These are phyloP conservation scores for Suhomyces bokatorum DNA, from an alignment of 1,139 yeast species.

Conservation along the genomic window DNA sequence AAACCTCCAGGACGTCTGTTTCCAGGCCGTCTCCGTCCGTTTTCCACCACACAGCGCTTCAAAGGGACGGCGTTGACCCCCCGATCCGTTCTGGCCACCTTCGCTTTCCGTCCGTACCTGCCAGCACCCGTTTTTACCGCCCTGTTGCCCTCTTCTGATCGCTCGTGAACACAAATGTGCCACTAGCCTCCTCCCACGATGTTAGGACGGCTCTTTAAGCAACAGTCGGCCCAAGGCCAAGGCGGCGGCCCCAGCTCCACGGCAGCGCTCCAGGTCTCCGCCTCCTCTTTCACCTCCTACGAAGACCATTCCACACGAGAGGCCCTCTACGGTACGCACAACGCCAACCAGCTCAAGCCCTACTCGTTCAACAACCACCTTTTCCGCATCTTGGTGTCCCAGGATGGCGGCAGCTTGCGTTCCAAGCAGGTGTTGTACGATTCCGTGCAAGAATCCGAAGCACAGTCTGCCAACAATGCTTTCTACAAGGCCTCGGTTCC, in stretches of 20 bases:
- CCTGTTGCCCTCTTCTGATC: neutral
- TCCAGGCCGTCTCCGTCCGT: neutral
- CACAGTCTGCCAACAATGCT: slow-evolving; percentile 5
- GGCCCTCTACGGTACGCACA: slow-evolving; percentile 44
- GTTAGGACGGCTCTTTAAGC: slow-evolving; percentile 21
- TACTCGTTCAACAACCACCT: slow-evolving; percentile 33
- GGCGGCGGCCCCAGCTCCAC: slow-evolving; percentile 1
- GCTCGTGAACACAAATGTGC: neutral
- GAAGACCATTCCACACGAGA: slow-evolving; percentile 48
- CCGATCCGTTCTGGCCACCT: no score
- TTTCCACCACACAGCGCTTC: neutral
- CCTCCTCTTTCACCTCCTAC: slow-evolving; percentile 24
- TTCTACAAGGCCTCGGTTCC: slow-evolving; percentile 7
- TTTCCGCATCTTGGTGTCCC: slow-evolving; percentile 49
- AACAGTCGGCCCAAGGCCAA: slow-evolving; percentile 9
- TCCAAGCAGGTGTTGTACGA: slow-evolving; percentile 52
- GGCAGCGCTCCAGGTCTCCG: slow-evolving; percentile 1
- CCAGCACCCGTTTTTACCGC: neutral
- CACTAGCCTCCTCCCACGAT: slow-evolving; percentile 5
- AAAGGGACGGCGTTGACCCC: no score
- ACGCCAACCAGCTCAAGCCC: slow-evolving; percentile 30
- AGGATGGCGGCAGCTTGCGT: slow-evolving; percentile 53
- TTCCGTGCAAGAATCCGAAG: slow-evolving; percentile 30
- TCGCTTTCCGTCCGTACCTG: neutral
- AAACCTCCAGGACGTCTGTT: no score